These are phyloP conservation scores for Volvox africanus DNA, from an alignment of 139 green algal species.

Conservation along the genomic window DNA sequence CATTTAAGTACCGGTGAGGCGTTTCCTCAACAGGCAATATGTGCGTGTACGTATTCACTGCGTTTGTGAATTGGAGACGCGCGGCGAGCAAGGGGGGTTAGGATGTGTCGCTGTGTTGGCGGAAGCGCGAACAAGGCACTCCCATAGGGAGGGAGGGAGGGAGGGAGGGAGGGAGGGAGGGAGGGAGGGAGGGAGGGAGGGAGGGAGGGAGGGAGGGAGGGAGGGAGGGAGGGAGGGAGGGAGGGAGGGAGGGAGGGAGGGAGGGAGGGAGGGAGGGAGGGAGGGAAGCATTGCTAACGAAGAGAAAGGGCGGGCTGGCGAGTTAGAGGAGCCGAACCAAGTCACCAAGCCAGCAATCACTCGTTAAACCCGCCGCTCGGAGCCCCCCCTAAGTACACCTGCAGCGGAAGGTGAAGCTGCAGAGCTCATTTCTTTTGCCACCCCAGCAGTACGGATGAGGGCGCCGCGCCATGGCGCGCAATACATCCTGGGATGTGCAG, in stretches of 20 bases:
- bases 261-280: neutral
- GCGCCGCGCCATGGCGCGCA: too few species aligned
- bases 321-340: neutral
- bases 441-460: too few species aligned
- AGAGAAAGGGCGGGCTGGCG: neutral
- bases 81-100: neutral
- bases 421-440: neutral
- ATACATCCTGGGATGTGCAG: too few species aligned
- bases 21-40: too few species aligned
- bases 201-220: constrained; percentile 9
- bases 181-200: constrained; percentile 14
- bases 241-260: neutral
- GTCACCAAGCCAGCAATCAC: neutral
- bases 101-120: too few species aligned
- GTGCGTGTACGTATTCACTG: too few species aligned
- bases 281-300: neutral
- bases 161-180: neutral
- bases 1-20: too few species aligned
- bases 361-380: neutral
- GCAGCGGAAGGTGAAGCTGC: neutral
- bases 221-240: constrained; percentile 16
- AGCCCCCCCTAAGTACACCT: too few species aligned
- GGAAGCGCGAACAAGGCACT: too few species aligned
- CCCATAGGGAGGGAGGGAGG: neutral
- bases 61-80: neutral